Base-by-base conservation (phyloP, 306 rosid genomes). In the Malus asiatica region DNA sequence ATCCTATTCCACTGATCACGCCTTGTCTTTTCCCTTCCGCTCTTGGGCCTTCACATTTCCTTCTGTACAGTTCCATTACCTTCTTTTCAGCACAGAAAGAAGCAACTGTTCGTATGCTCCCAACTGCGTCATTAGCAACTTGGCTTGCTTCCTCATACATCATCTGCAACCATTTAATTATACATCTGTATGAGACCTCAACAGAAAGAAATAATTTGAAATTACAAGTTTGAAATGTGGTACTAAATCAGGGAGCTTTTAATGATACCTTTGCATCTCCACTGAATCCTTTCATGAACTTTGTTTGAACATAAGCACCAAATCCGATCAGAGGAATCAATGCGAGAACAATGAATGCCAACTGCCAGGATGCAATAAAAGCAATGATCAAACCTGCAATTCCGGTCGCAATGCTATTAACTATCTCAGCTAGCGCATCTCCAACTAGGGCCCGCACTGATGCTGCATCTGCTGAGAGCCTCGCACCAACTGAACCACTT, bases 141-240 rank as follows among this genome's bases (percentile, higher is more conserved):
- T 91, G 98, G 74, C 97, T 93, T 10, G 97, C 98, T 32, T 91
- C 97, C 85, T 91, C 98, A 25, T 93, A 91, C 98, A 81, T 91
- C 84, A 78, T 73, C 97, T 92, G 83, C 84, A 82, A 4, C 67
- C 63, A 81, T 78, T 66, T 77, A n/a, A 59, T 73, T 72, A 30
- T 33, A 59, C 52, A 30, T 30, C 35, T 68, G 52, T 14, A 62
- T 32, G 48, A 46, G 52, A 19, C 52, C 11, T 59, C 20, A 55
- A 11, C 52, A 66, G 8, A 70, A 44, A 40, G 44, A 44, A 65
- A 52, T 29, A 63, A 40, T 70, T 51, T 20, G 58, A 32, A 69
- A 18, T 53, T 67, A 40, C 14, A 59, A 19, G 25, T 68, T 45
- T 25, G 44, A 61, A 59, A n/a, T 53, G 30, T 71, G 22, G 33